These are phyloP conservation scores for Neofusicoccum sp. DNA, from an alignment of 2,329 filamentous ascomycete species.

Conservation along the genomic window DNA sequence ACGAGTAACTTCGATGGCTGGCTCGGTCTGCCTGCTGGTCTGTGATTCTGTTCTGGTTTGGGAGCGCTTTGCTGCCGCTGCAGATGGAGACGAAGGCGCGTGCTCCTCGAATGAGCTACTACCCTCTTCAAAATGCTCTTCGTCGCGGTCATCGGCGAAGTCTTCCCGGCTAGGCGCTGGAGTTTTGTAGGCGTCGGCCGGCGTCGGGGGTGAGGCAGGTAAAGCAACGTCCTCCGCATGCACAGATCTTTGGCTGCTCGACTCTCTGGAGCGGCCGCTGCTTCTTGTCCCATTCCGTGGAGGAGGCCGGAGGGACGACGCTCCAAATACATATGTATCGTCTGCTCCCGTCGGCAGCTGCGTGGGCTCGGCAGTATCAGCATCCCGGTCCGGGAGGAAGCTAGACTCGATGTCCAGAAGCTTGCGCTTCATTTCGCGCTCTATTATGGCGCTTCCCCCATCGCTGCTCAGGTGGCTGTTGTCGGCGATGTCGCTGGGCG, in stretches of 20 bases:
- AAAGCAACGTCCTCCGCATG: slow-evolving; percentile 23
- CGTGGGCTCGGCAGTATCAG: slow-evolving; percentile 35
- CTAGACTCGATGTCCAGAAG: slow-evolving; percentile 64
- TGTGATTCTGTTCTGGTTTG: slow-evolving; percentile 20
- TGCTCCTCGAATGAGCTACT: slow-evolving; percentile 31
- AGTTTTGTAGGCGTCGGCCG: slow-evolving; percentile 44
- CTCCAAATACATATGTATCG: slow-evolving; percentile 48
- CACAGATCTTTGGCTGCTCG: slow-evolving; percentile 4
- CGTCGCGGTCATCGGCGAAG: slow-evolving; percentile 19
- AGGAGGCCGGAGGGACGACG: slow-evolving; percentile 21
- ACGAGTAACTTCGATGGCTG: slow-evolving; percentile 10
- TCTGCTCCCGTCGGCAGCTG: slow-evolving; percentile 37
- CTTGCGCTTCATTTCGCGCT: slow-evolving; percentile 58
- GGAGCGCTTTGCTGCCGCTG: slow-evolving; percentile 40
- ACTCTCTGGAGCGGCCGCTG: neutral
- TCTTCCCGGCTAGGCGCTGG: slow-evolving; percentile 33
- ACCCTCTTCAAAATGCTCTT: slow-evolving; percentile 30
- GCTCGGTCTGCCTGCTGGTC: slow-evolving; percentile 7
- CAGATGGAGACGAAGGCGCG: slow-evolving; percentile 44
- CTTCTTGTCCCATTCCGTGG: neutral
- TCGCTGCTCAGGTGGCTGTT: slow-evolving; percentile 35
- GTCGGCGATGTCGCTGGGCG: slow-evolving; percentile 25
- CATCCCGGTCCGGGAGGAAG: slow-evolving; percentile 60
- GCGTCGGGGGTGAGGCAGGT: slow-evolving; percentile 36
- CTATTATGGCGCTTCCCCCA: slow-evolving; percentile 46